phyloP scores from a whole-genome alignment of 2,329 filamentous ascomycete genomes.

The Aspergillus uvarum region DNA sequence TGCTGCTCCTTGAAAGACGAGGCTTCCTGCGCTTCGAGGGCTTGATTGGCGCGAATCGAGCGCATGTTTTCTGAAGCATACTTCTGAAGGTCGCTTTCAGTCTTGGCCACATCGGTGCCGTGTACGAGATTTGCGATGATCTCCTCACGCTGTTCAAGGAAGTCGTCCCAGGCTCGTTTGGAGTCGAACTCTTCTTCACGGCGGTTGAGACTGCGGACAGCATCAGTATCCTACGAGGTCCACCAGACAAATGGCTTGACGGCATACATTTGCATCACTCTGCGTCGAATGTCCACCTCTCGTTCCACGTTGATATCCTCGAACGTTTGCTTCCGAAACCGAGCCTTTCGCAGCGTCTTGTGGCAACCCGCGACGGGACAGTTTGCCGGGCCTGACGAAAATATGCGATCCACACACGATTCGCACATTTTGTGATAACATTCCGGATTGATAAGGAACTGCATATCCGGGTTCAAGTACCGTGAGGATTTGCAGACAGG shows the following conservation, averaged over 20 bases:
- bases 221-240: constrained; percentile 6
- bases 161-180: constrained; percentile 83
- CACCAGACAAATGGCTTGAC: neutral
- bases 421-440: constrained; percentile 99
- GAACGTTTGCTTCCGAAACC: constrained; percentile 87
- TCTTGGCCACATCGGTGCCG: constrained; percentile 66
- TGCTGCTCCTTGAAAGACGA: constrained; percentile 48
- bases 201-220: constrained; percentile 71
- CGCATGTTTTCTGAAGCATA: constrained; percentile 72
- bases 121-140: constrained; percentile 85
- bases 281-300: constrained; percentile 85
- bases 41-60: constrained; percentile 55
- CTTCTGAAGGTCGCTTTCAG: constrained; percentile 58
- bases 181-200: constrained; percentile 87
- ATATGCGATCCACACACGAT: constrained; percentile 91
- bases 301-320: constrained; percentile 83
- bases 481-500: constrained; percentile 96
- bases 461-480: constrained; percentile 91
- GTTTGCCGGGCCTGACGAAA: constrained; percentile 84
- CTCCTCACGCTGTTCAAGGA: constrained; percentile 88
- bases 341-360: constrained; percentile 78
- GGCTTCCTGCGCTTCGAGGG: constrained; percentile 49
- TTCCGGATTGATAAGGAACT: constrained; percentile 94
- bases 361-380: constrained; percentile 89
- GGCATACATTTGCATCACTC: constrained; percentile 63